Percentiles rank a stretch among this genome's conserved stretches.
Conservation (phyloP, 139 green algal species). For the Micractinium sp. region DNA sequence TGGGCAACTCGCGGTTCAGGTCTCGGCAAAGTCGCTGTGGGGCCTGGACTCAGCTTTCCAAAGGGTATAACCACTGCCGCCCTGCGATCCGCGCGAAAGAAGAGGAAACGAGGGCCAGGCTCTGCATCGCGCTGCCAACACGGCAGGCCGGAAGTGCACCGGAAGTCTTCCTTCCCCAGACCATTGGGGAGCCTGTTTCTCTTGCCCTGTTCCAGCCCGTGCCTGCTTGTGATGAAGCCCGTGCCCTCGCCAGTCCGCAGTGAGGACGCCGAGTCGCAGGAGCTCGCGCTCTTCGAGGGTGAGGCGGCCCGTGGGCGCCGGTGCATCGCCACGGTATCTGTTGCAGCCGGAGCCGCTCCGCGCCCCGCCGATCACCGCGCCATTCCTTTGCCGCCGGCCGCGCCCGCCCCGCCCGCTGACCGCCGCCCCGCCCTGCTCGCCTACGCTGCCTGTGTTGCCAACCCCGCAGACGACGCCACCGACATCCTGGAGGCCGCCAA, state of each 20-base stretch:
- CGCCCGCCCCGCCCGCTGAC: background rate
- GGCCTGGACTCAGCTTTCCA: too few relatives aligned
- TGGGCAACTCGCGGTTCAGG: too few relatives aligned
- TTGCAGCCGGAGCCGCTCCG: background rate
- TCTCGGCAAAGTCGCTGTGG: too few relatives aligned
- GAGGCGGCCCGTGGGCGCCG: background rate
- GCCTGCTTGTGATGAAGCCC: conserved; percentile 2
- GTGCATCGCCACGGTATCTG: background rate
- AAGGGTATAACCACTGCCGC: background rate
- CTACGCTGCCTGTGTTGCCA: background rate
- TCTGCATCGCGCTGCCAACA: too few relatives aligned
- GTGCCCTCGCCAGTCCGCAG: background rate
- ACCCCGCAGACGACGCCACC: conserved; percentile 13
- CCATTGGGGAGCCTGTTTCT: background rate
- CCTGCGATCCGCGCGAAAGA: background rate
- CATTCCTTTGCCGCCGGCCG: background rate
- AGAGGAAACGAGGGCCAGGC: too few relatives aligned
- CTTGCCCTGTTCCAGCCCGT: background rate
- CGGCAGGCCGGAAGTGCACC: too few relatives aligned
- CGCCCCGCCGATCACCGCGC: background rate
- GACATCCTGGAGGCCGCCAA: conserved; percentile 36
- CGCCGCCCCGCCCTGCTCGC: background rate
- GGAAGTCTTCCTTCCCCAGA: background rate
- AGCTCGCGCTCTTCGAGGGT: conserved; percentile 10
- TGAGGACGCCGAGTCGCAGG: background rate